Evolutionary conservation across 1,284 basidiomycete species (phyloP).

Genomic region (Puccinia coronata): DNA sequence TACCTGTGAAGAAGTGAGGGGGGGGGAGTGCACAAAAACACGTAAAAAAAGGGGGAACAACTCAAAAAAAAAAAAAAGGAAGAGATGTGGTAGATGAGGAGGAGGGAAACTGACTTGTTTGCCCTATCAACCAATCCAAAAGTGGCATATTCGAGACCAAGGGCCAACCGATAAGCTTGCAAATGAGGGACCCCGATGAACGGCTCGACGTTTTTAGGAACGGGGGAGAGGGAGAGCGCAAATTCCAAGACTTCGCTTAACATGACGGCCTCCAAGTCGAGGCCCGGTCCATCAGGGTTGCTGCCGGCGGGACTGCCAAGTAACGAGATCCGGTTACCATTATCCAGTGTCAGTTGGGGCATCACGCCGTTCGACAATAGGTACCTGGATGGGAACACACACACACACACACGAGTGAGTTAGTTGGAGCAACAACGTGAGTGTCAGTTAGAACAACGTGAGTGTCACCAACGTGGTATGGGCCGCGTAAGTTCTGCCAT

Average conservation of each 20-base stretch:
- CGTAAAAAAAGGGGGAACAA: background rate
- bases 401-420: constrained; percentile 28
- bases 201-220: constrained; percentile 79
- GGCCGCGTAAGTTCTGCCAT: constrained; percentile 78
- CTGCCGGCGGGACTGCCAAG: constrained; percentile 69
- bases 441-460: constrained; percentile 20
- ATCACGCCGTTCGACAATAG: constrained; percentile 82
- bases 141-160: constrained; percentile 61
- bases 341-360: constrained; percentile 64
- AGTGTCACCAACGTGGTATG: constrained; percentile 73
- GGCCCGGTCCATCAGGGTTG: constrained; percentile 64
- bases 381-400: constrained; percentile 73
- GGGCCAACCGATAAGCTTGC: constrained; percentile 80
- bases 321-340: constrained; percentile 58
- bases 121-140: constrained; percentile 73
- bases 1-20: constrained; percentile 66
- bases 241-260: constrained; percentile 93
- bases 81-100: constrained; percentile 52
- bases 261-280: constrained; percentile 76
- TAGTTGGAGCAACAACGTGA: background rate
- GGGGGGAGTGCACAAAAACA: background rate
- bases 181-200: constrained; percentile 81
- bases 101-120: constrained; percentile 64
- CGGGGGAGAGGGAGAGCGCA: constrained; percentile 73
- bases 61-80: background rate